Base-by-base conservation (phyloP, 192 early-diverging fungal genomes). In the Coemansia sp. region DNA sequence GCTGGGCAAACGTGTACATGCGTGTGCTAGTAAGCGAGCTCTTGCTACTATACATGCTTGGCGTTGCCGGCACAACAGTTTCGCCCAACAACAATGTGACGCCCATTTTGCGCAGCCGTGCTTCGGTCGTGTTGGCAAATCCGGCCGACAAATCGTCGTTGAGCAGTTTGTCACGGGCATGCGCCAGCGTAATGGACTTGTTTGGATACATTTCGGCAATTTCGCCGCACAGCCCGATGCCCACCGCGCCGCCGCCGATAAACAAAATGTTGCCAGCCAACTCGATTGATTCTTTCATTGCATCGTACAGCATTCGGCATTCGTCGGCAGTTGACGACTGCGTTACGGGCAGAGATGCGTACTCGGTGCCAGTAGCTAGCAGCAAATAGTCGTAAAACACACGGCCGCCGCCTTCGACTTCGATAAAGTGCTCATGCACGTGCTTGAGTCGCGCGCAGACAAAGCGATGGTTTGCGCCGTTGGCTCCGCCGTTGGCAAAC, bases 231-330 rank as follows among this genome's bases (percentile, higher is more conserved):
- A 86, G 50, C 10, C 85, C 86, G 1, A 84, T 72, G 2, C 85
- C 85, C 16, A 77, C 83, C 10, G 85, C 84, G 14, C 91, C 91
- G 17, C 88, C 91, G 7, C 91, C 91, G 26, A 92, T 72, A 61
- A 92, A 79, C 21, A 89, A 61, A 54, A 89, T 74, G 3, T 68
- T 72, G 8, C 74, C 68, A 4, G 87, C 83, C 12, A 57, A 53
- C 22, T 83, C 82, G 50, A 90, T 75, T 3, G 83, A 82, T 1
- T 49, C 37, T 3, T 65, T 60, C 75, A 77, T 77, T 9, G 63
- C 29, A 4, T 72, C 69, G 37, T 78, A 73, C 50, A 77, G 61
- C 19, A 49, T 27, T 8, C 62, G 61, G 21, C 78, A 70, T 23
- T 82, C 78, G 3, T 63, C 57, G 0, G 72, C 73, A 6, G 77